These are phyloP conservation scores for Entoloma clypeatum DNA, from an alignment of 1,284 basidiomycete species.

Conservation along the genomic window DNA sequence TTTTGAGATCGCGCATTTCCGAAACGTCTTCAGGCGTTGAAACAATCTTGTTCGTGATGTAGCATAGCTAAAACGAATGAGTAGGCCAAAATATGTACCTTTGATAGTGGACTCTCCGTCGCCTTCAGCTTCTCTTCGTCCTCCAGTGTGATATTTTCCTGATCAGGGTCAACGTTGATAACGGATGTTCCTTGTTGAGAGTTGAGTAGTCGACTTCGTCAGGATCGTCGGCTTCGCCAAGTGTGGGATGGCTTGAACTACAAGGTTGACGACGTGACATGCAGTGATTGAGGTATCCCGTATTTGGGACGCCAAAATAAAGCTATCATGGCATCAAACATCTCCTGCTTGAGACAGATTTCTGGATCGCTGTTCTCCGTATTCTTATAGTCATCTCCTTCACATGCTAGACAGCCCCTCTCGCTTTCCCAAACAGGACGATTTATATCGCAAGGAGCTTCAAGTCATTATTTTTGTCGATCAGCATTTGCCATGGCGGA, in stretches of 20 bases:
- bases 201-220: constrained; percentile 5
- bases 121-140: constrained; percentile 8
- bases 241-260: constrained; percentile 8
- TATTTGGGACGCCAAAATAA: too few species aligned
- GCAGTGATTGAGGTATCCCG: neutral
- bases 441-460: too few species aligned
- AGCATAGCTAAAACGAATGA: constrained; percentile 5
- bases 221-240: constrained; percentile 8
- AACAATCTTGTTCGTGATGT: constrained; percentile 10
- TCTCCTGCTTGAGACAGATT: too few species aligned
- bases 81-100: constrained; percentile 3
- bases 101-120: constrained; percentile 3
- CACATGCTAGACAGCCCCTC: too few species aligned
- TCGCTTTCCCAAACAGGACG: too few species aligned
- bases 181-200: constrained; percentile 7
- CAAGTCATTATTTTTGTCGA: too few species aligned
- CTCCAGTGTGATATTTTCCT: constrained; percentile 3
- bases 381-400: too few species aligned
- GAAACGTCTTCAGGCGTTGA: constrained; percentile 4
- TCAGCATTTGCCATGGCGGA: too few species aligned
- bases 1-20: neutral
- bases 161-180: neutral
- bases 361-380: too few species aligned
- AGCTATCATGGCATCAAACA: too few species aligned
- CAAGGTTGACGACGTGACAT: constrained; percentile 16